Base-by-base conservation (phyloP, 2,329 filamentous ascomycete genomes). In the Colletotrichum tabaci region DNA sequence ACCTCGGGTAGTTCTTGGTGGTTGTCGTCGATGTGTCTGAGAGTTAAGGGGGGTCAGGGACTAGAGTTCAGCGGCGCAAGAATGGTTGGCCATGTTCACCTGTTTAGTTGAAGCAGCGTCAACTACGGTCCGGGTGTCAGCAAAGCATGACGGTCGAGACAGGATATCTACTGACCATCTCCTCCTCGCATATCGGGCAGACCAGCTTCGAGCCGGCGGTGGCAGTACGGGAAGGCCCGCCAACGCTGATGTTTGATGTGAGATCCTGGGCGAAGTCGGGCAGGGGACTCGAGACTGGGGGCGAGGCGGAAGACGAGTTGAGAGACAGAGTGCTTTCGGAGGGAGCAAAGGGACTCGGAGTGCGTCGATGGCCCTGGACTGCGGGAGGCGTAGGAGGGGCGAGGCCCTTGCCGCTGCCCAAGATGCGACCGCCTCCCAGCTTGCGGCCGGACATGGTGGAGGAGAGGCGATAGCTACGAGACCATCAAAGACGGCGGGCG, bases 171-270 rank as follows among this genome's bases (percentile, higher is more conserved):
- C 84, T 74, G 84, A 96, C 95, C 96, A 99, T 99, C 82, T 98
- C 95, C 84, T 98, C 97, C 76, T 92, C 95, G 83, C 96, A 99
- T 79, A 99, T 99, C n/a, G 96, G 96, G 81, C 96, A 99, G 66
- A 96, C 90, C 71, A 99, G 90, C 81, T 89, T 89, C 74, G 89
- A 89, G 75, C 88, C 89, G 66, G 90, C 84, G 63, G 90, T 87
- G 60, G 84, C 86, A 74, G 87, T 87, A 72, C 85, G 87, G 63
- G 87, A 86, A 21, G 87, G 84, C 12, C 83, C 82, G 26, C 84
- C 87, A 23, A 96, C 84, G 66, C 93, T 95, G 77, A 98, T 92
- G 78, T 93, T 93, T 66, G 94, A 94, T 47, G 90, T 89, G 64
- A 98, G 88, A 78, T 98, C 95, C 79, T 96, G 94, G 15, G 88